Evolutionary conservation across 2,329 filamentous ascomycete species (phyloP).

Genomic region (Teratosphaeria epicoccoides): DNA sequence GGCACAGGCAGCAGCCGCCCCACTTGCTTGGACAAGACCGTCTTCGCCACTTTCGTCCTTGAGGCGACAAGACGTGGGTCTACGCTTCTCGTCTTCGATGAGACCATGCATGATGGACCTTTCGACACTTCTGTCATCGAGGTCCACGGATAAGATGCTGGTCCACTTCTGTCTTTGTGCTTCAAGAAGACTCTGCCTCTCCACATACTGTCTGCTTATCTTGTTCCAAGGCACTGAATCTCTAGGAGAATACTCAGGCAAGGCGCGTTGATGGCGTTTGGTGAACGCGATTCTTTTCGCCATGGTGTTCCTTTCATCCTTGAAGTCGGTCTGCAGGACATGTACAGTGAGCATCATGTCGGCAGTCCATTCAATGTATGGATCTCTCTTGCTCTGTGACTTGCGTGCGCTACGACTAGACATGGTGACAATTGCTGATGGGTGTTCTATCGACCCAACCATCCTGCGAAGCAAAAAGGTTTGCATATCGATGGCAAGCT

Average conservation of each 20-base stretch:
- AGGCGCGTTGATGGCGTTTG: background rate
- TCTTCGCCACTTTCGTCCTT: background rate
- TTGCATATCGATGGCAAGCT: background rate
- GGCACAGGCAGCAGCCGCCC: background rate
- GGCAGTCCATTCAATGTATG: background rate
- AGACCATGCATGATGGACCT: background rate
- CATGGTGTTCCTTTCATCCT: background rate
- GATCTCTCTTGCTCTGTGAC: background rate
- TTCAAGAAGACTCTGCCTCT: background rate
- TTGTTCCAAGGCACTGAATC: background rate
- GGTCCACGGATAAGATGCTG: background rate
- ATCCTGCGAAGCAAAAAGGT: background rate
- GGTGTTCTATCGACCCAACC: background rate
- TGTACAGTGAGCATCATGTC: background rate
- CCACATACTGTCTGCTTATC: background rate
- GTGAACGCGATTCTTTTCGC: background rate
- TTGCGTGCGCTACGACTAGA: background rate
- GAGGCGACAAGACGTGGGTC: background rate
- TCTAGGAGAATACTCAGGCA: background rate
- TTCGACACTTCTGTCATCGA: background rate
- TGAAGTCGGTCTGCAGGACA: background rate
- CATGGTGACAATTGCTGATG: background rate
- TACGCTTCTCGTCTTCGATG: background rate
- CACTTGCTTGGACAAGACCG: background rate
- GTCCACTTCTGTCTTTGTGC: background rate